phyloP scores from a whole-genome alignment of 192 early-diverging fungal species.

The Phlyctochytrium arcticum region DNA sequence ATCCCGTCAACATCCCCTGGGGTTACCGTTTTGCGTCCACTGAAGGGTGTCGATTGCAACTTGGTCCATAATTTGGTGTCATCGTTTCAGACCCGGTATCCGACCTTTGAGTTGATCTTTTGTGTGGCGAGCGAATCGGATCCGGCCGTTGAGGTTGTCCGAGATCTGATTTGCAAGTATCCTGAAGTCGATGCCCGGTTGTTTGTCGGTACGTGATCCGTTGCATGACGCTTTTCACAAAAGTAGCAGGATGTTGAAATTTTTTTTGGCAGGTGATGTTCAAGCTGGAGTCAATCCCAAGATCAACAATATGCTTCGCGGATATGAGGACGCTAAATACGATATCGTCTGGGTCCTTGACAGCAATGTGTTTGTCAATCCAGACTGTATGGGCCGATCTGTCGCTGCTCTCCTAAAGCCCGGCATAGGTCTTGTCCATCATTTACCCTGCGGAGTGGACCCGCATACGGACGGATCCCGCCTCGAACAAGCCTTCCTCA shows the following conservation, averaged over 20 bases:
- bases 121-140: slow-evolving; percentile 77
- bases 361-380: slow-evolving; percentile 80
- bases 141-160: slow-evolving; percentile 74
- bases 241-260: slow-evolving; percentile 1
- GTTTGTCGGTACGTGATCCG: slow-evolving; percentile 64
- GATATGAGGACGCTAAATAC: slow-evolving; percentile 70
- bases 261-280: slow-evolving; percentile 50
- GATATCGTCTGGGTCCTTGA: slow-evolving; percentile 96
- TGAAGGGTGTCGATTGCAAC: slow-evolving; percentile 89
- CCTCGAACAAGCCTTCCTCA: slow-evolving; percentile 84
- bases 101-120: slow-evolving; percentile 83
- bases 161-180: slow-evolving; percentile 63
- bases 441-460: slow-evolving; percentile 75
- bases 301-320: slow-evolving; percentile 64
- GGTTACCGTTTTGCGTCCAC: slow-evolving; percentile 88
- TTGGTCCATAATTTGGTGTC: slow-evolving; percentile 77
- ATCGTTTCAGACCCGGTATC: slow-evolving; percentile 86
- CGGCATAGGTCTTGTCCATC: slow-evolving; percentile 91
- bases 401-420: slow-evolving; percentile 70
- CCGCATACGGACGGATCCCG: slow-evolving; percentile 71
- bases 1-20: slow-evolving; percentile 43
- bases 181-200: slow-evolving; percentile 72
- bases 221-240: slow-evolving; percentile 4
- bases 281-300: slow-evolving; percentile 91
- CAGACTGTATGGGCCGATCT: slow-evolving; percentile 73